phyloP scores from a whole-genome alignment of 805 yeast genomes.

The Myxozyma sirexii region DNA sequence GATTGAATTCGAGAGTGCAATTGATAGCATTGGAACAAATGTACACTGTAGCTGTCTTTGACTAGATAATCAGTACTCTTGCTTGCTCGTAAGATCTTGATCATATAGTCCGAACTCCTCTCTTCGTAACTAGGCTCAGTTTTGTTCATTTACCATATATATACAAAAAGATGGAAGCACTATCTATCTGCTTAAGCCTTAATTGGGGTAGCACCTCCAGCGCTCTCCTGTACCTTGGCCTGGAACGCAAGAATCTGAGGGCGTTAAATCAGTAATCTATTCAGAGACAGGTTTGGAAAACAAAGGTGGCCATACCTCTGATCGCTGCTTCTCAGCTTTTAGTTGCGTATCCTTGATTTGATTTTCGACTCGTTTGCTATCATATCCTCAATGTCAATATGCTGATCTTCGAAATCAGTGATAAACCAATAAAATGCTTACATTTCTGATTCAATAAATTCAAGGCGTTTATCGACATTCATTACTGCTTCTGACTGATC shows the following conservation, averaged over 20 bases:
- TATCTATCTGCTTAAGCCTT: not conserved
- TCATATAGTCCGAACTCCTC: no score
- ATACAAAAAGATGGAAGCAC: not conserved
- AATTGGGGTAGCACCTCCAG: not conserved
- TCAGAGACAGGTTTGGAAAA: not conserved
- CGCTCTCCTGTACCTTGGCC: conserved; percentile 23
- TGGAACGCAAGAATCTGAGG: conserved; percentile 28
- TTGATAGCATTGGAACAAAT: no score
- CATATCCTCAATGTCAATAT: not conserved
- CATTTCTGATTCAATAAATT: conserved; percentile 81
- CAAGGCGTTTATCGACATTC: conserved; percentile 87
- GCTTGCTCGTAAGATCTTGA: no score
- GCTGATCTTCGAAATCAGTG: not conserved
- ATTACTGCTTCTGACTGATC: conserved; percentile 77
- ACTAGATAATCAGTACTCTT: no score
- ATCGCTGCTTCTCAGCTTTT: conserved; percentile 62
- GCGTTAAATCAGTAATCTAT: not conserved
- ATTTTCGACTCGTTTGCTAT: conserved; percentile 63
- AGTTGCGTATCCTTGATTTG: conserved; percentile 61
- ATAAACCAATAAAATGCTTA: conserved; percentile 29
- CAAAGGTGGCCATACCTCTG: conserved; percentile 48
- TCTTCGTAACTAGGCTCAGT: no score
- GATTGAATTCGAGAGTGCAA: no score
- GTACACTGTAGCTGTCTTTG: no score
- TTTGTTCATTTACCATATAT: not conserved